Evolutionary conservation across 2,329 filamentous ascomycete species (phyloP).

Genomic region (Alternaria longipes): DNA sequence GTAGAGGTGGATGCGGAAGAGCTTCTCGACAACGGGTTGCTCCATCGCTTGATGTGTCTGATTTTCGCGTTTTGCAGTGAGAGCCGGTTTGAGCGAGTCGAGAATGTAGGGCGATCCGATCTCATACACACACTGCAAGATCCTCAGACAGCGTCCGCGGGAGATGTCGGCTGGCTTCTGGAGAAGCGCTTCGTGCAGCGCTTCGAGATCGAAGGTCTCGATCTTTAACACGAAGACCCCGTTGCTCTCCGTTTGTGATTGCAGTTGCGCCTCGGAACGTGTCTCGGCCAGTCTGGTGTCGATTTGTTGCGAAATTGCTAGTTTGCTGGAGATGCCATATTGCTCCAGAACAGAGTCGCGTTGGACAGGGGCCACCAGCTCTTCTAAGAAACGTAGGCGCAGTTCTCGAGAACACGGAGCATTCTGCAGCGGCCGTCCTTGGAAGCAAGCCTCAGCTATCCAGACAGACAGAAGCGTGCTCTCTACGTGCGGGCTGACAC

Average conservation of each 20-base stretch:
- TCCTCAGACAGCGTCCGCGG: background rate
- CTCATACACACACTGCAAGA: constrained; percentile 14
- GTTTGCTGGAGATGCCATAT: constrained; percentile 1
- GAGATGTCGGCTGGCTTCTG: constrained; percentile 2
- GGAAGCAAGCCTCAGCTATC: too few relatives aligned
- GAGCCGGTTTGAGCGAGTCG: constrained; percentile 3
- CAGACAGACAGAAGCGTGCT: background rate
- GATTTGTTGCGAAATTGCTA: background rate
- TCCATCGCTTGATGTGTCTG: background rate
- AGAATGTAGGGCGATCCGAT: constrained; percentile 14
- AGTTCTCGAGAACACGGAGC: too few relatives aligned
- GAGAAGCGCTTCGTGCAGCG: background rate
- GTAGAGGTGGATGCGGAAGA: constrained; percentile 9
- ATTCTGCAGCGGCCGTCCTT: too few relatives aligned
- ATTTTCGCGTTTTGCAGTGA: background rate
- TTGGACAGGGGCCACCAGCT: too few relatives aligned
- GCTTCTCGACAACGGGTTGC: constrained; percentile 10
- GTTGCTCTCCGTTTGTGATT: background rate
- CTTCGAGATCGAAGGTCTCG: background rate
- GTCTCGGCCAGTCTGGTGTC: background rate
- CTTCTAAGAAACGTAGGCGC: too few relatives aligned
- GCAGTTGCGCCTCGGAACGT: background rate
- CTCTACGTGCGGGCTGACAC: constrained; percentile 3
- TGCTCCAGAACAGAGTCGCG: constrained; percentile 6
- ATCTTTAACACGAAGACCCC: constrained; percentile 7